Evolutionary conservation across 306 rosid species (phyloP), one percentile per base, ranked within the genome.

Genomic region (Rosa chinensis): DNA sequence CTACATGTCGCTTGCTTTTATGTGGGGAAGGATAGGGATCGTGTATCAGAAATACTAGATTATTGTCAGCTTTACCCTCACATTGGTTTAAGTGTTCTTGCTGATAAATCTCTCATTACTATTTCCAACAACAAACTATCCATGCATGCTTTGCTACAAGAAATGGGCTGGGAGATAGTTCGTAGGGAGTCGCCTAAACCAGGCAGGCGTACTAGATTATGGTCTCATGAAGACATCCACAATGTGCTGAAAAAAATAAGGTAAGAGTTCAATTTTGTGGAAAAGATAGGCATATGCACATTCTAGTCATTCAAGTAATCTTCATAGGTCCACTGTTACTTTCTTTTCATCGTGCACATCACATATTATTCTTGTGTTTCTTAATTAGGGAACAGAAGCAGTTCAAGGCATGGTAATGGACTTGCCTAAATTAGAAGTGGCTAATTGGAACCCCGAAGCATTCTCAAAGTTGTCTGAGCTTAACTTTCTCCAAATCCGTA

Each of bases 81-180:
- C 66, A 59, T 59, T 59, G 66, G 66, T 21, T 59, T 59, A 59
- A 59, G 37, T 10, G 39, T 23, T 23, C 66, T 59, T 9, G 35
- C 5, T 25, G 66, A 59, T 10, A 59, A 6, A 9, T 59, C 66
- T 59, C 66, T 59, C 16, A 59, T 59, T 3, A 59, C 81, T 75
- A 18, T 74, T 35, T 64, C 9, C 10, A 66, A 21, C 5, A 20
- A 32, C 0, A 3, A n/a, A 4, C 6, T 79, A 3, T 71, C 16
- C 9, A 80, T 88, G 87, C 89, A 88, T 73, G 80, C 80, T 84
- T 75, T 79, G 77, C 72, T 86, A 11, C 81, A 83, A 79, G 78
- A 83, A 42, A 61, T 83, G 86, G 89, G 88, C 14, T 50, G 69
- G 28, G 28, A 21, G 12, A 77, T 84, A 71, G 82, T 86, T 71